phyloP scores from a whole-genome alignment of 805 yeast genomes.

The Yarrowia yakushimensis region DNA sequence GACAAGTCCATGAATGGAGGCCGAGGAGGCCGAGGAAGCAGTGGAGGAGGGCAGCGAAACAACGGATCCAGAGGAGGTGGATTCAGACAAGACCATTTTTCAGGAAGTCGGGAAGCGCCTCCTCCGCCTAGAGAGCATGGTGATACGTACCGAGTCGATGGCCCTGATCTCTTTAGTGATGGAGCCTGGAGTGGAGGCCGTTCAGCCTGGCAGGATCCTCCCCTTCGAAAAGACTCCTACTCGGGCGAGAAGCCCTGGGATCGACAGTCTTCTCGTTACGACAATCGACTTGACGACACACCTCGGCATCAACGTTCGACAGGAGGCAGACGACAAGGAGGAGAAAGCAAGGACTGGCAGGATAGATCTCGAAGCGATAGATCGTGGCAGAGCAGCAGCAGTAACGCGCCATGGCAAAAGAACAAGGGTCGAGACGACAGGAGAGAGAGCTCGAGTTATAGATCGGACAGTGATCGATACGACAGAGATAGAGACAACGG shows the following conservation, averaged over 20 bases:
- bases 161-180: slow-evolving; percentile 2
- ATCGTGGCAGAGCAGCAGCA: neutral
- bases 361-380: neutral
- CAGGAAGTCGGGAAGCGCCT: neutral
- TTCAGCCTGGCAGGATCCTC: neutral
- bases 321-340: neutral
- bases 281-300: neutral
- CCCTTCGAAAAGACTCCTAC: neutral
- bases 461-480: neutral
- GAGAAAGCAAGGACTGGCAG: neutral
- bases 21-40: neutral
- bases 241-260: neutral
- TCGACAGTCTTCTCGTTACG: neutral
- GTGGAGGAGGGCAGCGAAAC: neutral
- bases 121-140: neutral
- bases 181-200: neutral
- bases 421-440: neutral
- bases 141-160: neutral
- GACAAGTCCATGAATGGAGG: neutral
- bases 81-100: neutral
- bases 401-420: neutral
- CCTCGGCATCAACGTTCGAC: neutral
- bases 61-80: neutral
- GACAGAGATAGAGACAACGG: neutral
- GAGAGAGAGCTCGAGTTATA: neutral